These are phyloP conservation scores for Triangularia verruculosa DNA, from an alignment of 2,329 filamentous ascomycete species.

Conservation along the genomic window DNA sequence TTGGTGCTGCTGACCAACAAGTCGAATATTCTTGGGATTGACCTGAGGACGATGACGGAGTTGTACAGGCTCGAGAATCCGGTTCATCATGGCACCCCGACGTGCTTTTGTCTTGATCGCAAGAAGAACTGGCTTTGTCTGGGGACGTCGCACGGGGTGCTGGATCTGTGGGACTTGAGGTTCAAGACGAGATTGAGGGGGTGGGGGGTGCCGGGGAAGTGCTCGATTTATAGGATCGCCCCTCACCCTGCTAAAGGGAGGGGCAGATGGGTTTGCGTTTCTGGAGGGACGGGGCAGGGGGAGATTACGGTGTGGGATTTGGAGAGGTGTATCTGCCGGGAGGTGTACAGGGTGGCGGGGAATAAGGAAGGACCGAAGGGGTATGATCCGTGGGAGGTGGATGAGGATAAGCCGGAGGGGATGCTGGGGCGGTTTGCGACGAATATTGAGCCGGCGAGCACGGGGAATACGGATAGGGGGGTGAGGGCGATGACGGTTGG, in stretches of 20 bases:
- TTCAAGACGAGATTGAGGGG: slow-evolving; percentile 84
- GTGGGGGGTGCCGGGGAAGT: slow-evolving; percentile 81
- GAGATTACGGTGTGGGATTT: slow-evolving; percentile 96
- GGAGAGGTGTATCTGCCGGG: slow-evolving; percentile 82
- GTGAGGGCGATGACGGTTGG: slow-evolving; percentile 73
- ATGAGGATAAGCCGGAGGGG: slow-evolving; percentile 82
- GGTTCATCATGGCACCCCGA: slow-evolving; percentile 85
- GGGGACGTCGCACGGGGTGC: slow-evolving; percentile 86
- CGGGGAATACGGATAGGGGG: slow-evolving; percentile 59
- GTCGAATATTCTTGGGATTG: slow-evolving; percentile 78
- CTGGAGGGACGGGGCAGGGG: slow-evolving; percentile 80
- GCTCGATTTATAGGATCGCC: slow-evolving; percentile 73
- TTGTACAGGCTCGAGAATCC: slow-evolving; percentile 82
- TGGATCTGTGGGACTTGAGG: slow-evolving; percentile 95
- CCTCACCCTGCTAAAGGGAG: slow-evolving; percentile 76
- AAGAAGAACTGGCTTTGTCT: slow-evolving; percentile 87
- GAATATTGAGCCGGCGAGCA: slow-evolving; percentile 60
- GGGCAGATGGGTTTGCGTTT: slow-evolving; percentile 82
- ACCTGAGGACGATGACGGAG: slow-evolving; percentile 80
- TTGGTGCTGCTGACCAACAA: slow-evolving; percentile 83
- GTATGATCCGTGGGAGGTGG: slow-evolving; percentile 84
- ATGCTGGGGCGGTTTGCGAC: slow-evolving; percentile 85
- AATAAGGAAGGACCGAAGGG: slow-evolving; percentile 59
- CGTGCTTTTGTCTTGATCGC: slow-evolving; percentile 83
- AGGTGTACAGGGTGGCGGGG: slow-evolving; percentile 75